A percentile compares a stretch with the other conserved stretches of the same genome.
Evolutionary conservation across 2,329 filamentous ascomycete genomes (phyloP).

Genomic region (Epichloe festucae): DNA sequence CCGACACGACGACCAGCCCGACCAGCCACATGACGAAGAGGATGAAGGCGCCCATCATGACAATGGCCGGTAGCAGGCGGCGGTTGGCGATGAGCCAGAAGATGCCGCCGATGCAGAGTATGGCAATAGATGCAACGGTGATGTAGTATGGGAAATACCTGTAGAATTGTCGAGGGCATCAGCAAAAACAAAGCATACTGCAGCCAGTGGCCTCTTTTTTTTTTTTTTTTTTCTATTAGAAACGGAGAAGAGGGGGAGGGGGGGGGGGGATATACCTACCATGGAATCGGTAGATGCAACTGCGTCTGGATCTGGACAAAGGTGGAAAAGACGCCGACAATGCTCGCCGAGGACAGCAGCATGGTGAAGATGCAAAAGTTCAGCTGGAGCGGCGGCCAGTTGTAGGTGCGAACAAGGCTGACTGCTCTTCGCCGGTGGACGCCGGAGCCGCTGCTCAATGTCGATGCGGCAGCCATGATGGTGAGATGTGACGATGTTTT

Average conservation of each 20-base stretch:
- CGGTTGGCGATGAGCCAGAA: conserved; percentile 50
- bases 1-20: conserved; percentile 46
- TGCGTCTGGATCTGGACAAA: conserved; percentile 48
- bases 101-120: conserved; percentile 53
- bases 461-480: conserved; percentile 2
- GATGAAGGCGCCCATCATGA: conserved; percentile 52
- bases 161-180: not conserved
- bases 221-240: too few relatives aligned
- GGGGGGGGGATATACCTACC: conserved; percentile 28
- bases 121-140: conserved; percentile 42
- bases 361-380: conserved; percentile 57
- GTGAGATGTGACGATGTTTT: too few relatives aligned
- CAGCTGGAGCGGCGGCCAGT: conserved; percentile 55
- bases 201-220: too few relatives aligned
- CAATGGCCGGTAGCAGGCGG: conserved; percentile 46
- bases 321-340: conserved; percentile 47
- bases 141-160: conserved; percentile 60
- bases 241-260: too few relatives aligned
- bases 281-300: conserved; percentile 42
- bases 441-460: conserved; percentile 24
- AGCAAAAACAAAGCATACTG: too few relatives aligned
- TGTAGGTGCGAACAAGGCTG: conserved; percentile 44
- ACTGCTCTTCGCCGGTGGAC: conserved; percentile 30
- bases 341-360: conserved; percentile 43
- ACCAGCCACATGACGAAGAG: conserved; percentile 57